Percentiles rank a stretch among this genome's conserved stretches.
phyloP scores from a whole-genome alignment of 495 filamentous ascomycete genomes.

The Penicillium robsamsonii region DNA sequence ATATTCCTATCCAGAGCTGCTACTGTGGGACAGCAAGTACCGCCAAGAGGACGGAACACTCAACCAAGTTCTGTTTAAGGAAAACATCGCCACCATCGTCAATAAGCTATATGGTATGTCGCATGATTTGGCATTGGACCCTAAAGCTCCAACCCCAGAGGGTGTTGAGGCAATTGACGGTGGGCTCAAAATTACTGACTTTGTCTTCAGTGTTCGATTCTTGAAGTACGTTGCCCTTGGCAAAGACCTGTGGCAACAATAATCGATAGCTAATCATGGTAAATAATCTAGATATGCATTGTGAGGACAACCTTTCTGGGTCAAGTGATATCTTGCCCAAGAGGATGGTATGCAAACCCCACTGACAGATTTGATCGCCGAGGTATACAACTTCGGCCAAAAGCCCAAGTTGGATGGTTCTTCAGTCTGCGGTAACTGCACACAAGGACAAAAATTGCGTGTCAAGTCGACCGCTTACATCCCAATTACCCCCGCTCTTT shows the following conservation, averaged over 20 bases:
- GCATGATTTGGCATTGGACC: conserved; percentile 9
- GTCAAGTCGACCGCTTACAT: conserved; percentile 11
- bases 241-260: neutral
- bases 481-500: conserved; percentile 8
- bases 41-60: conserved; percentile 14
- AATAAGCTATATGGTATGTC: conserved; percentile 33
- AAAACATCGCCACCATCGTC: conserved; percentile 29
- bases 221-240: neutral
- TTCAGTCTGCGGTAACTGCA: conserved; percentile 9
- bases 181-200: conserved; percentile 8
- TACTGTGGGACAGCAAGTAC: conserved; percentile 26
- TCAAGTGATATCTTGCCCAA: conserved; percentile 11
- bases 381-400: conserved; percentile 16
- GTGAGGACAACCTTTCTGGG: conserved; percentile 13
- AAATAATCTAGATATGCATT: conserved; percentile 6
- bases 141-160: neutral
- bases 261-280: neutral
- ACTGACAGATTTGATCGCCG: conserved; percentile 8
- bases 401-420: conserved; percentile 7
- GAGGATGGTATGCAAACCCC: conserved; percentile 7
- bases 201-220: conserved; percentile 13
- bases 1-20: conserved; percentile 51
- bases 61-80: conserved; percentile 16
- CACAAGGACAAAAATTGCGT: neutral
- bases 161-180: conserved; percentile 9